phyloP scores from a whole-genome alignment of 371 early-diverging fungal genomes.

The Mycotypha africana region DNA sequence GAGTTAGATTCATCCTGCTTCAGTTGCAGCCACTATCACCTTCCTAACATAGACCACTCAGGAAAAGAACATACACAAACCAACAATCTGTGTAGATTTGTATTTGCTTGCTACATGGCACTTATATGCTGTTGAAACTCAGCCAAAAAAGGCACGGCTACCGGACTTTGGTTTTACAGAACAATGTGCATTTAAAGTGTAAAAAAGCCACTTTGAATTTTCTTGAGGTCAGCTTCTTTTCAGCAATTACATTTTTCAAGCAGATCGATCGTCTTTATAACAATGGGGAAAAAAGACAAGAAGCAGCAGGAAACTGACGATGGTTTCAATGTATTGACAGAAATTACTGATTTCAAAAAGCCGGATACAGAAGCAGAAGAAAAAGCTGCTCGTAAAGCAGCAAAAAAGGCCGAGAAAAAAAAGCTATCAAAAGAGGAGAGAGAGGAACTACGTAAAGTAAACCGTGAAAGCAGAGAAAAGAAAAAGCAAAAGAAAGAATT shows the following conservation, averaged over 20 bases:
- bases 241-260: no score
- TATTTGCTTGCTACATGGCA: not conserved
- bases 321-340: slow-evolving; percentile 17
- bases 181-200: no score
- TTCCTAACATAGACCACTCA: no score
- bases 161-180: no score
- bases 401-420: slow-evolving; percentile 13
- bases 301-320: slow-evolving; percentile 14
- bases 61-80: no score
- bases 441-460: slow-evolving; percentile 36
- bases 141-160: no score
- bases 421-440: slow-evolving; percentile 27
- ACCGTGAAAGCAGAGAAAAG: slow-evolving; percentile 36
- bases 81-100: not conserved
- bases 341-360: slow-evolving; percentile 8
- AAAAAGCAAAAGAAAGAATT: slow-evolving; percentile 37
- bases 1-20: no score
- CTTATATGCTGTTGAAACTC: no score
- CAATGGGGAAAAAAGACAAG: slow-evolving; percentile 10
- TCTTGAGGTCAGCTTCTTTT: no score
- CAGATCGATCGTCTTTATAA: no score
- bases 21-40: no score
- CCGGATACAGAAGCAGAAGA: slow-evolving; percentile 12
- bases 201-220: no score
- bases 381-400: slow-evolving; percentile 11